Evolutionary conservation across 78 protist genomes (phyloP).

Genomic region (Paulinella micropora): DNA sequence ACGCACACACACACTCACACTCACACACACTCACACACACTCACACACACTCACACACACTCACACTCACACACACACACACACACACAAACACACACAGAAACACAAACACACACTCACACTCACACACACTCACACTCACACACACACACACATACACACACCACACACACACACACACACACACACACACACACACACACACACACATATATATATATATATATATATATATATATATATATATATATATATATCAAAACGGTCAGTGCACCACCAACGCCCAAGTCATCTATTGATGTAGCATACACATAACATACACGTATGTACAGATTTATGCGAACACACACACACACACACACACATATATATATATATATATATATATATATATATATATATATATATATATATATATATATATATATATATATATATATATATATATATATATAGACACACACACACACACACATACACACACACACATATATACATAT

Average conservation of each 20-base stretch:
- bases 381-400: constrained; percentile 9
- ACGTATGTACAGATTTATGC: not conserved
- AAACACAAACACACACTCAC: too few relatives aligned
- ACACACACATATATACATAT: not conserved
- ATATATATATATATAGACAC: not conserved
- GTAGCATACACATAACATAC: not conserved
- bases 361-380: not conserved
- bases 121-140: too few relatives aligned
- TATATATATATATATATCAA: constrained; percentile 33
- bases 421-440: constrained; percentile 6
- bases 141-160: too few relatives aligned
- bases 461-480: not conserved
- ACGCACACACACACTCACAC: too few relatives aligned
- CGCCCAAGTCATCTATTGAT: constrained; percentile 88
- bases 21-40: too few relatives aligned
- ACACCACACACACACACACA: too few relatives aligned
- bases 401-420: constrained; percentile 9
- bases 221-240: not conserved
- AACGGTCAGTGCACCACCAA: constrained; percentile 79
- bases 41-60: too few relatives aligned
- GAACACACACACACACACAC: not conserved
- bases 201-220: not conserved
- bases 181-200: too few relatives aligned
- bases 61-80: too few relatives aligned
- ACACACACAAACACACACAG: too few relatives aligned